Percentiles rank a stretch among this genome's conserved stretches.
phyloP scores from a whole-genome alignment of 306 rosid species.

The Quercus alba region DNA sequence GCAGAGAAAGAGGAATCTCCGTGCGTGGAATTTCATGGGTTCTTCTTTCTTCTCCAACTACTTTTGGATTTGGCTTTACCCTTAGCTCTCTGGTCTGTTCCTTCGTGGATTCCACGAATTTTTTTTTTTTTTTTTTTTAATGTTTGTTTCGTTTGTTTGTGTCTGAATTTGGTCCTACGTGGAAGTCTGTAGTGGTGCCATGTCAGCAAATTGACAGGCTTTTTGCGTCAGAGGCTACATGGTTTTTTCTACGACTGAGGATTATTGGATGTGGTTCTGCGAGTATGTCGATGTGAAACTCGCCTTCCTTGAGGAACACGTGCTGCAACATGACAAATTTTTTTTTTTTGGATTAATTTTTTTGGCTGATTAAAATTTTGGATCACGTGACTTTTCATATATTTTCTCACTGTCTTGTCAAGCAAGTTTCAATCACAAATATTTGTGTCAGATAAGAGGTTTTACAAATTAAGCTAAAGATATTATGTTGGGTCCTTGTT shows the following conservation, averaged over 20 bases:
- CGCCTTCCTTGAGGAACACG: neutral
- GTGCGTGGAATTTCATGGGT: constrained; percentile 29
- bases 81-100: neutral
- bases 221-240: neutral
- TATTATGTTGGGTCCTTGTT: no score
- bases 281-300: neutral
- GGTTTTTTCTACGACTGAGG: no score
- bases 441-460: no score
- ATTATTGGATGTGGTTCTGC: no score
- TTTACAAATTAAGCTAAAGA: no score
- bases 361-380: no score
- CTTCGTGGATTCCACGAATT: neutral
- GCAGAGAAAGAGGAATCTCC: constrained; percentile 8
- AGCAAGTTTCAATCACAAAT: no score
- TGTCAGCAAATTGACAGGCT: neutral
- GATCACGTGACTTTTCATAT: no score
- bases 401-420: no score
- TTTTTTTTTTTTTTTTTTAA: no score
- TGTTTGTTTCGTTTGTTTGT: constrained; percentile 5
- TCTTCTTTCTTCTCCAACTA: neutral
- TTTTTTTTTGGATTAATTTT: no score
- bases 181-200: neutral
- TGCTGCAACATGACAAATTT: neutral
- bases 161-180: neutral
- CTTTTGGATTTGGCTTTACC: neutral